Conservation (phyloP, 2,329 filamentous ascomycete species). For the Microdochium bolleyi region DNA sequence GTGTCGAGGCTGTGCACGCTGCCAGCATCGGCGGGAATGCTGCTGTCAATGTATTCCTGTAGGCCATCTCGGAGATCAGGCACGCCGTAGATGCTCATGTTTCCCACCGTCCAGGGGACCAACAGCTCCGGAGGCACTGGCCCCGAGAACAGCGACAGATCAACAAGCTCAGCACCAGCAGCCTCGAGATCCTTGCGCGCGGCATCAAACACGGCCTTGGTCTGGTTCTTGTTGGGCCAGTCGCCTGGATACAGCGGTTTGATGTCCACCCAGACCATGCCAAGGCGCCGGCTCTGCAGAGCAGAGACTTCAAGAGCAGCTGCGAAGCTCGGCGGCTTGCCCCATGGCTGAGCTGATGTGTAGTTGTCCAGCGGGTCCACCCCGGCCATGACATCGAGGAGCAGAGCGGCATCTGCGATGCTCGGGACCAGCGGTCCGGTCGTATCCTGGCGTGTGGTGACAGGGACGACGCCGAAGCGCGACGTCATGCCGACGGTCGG, state of each 20-base stretch:
- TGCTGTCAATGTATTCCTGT: constrained; percentile 3
- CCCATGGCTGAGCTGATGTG: constrained; percentile 44
- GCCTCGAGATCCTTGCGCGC: constrained; percentile 4
- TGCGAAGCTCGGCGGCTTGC: constrained; percentile 44
- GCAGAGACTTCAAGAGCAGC: constrained; percentile 41
- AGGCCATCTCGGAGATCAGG: constrained; percentile 7
- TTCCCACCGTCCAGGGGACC: background rate
- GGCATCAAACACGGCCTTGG: constrained; percentile 6
- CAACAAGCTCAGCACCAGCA: constrained; percentile 7
- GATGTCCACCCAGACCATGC: constrained; percentile 25
- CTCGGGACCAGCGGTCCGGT: constrained; percentile 49
- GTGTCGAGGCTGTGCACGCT: constrained; percentile 1
- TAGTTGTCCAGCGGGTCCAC: constrained; percentile 47
- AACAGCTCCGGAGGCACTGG: background rate
- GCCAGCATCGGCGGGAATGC: background rate
- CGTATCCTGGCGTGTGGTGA: constrained; percentile 47
- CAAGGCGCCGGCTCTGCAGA: constrained; percentile 46
- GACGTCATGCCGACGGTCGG: constrained; percentile 61
- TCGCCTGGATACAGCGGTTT: background rate
- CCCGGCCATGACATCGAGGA: constrained; percentile 50
- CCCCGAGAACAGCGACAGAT: constrained; percentile 1
- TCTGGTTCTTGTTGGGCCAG: constrained; percentile 1
- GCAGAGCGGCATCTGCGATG: constrained; percentile 48
- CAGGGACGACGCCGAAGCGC: constrained; percentile 50
- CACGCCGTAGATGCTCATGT: constrained; percentile 1